Percentiles rank a stretch among this genome's conserved stretches.
Evolutionary conservation across 1,284 basidiomycete species (phyloP).

Genomic region (Fomitiporia mediterranea): DNA sequence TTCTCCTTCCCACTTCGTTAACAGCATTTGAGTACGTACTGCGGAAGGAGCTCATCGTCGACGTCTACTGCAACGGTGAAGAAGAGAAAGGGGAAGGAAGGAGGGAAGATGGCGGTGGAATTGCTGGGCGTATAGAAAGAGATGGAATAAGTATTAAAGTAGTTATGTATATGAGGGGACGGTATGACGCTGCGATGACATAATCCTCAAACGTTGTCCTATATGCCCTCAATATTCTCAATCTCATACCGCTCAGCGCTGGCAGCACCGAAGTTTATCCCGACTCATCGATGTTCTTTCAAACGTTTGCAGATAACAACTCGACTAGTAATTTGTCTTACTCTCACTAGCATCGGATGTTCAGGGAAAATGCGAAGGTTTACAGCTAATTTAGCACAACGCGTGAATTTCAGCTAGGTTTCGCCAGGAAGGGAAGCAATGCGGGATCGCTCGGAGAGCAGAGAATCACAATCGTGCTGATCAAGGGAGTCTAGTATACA

Average conservation of each 20-base stretch:
- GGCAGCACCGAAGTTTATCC: not conserved
- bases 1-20: not conserved
- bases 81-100: not conserved
- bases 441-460: no score
- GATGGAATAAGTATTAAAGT: no score
- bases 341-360: no score
- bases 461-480: no score
- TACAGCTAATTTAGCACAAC: no score
- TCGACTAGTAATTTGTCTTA: no score
- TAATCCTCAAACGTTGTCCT: not conserved
- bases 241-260: not conserved
- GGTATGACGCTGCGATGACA: not conserved
- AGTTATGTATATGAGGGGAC: not conserved
- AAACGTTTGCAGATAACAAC: no score
- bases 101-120: not conserved
- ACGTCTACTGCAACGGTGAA: slow-evolving; percentile 11
- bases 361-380: no score
- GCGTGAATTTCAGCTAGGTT: no score
- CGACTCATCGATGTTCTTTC: not conserved
- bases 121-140: not conserved
- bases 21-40: slow-evolving; percentile 1
- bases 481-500: no score
- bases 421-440: no score
- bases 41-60: slow-evolving; percentile 56
- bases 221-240: not conserved